These are phyloP conservation scores for Arxiozyma slooffiae DNA, from an alignment of 1,139 yeast genomes.

Conservation along the genomic window DNA sequence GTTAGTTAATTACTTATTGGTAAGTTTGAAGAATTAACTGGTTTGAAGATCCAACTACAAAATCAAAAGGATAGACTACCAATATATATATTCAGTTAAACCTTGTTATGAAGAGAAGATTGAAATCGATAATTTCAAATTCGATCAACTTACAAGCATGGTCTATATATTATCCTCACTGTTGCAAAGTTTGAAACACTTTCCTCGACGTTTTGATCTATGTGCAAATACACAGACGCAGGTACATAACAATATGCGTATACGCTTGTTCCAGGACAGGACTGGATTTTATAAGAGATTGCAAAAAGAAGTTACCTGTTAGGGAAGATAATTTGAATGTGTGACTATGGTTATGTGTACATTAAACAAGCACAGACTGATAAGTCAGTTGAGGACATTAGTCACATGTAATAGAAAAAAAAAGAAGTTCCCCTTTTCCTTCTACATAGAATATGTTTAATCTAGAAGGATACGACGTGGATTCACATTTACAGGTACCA, in stretches of 20 bases:
- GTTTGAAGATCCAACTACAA: constrained; percentile 16
- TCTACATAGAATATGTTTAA: no score
- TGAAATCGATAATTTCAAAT: constrained; percentile 14
- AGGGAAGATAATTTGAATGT: neutral
- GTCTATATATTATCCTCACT: constrained; percentile 20
- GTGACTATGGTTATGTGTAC: neutral
- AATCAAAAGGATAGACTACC: constrained; percentile 16
- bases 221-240: no score
- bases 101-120: constrained; percentile 11
- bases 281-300: neutral
- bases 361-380: neutral
- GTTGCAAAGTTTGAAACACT: constrained; percentile 6
- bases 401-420: neutral
- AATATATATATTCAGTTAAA: constrained; percentile 17
- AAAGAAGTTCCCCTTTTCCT: no score
- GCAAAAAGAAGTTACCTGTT: neutral
- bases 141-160: constrained; percentile 15
- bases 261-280: no score
- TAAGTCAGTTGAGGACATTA: neutral
- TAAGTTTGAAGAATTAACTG: constrained; percentile 18
- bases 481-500: neutral
- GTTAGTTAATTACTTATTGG: constrained; percentile 17
- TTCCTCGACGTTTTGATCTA: neutral
- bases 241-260: neutral
- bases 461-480: neutral